A percentile compares a stretch with the other conserved stretches of the same genome.
phyloP scores from a whole-genome alignment of 345 rosid species.

The Linum usitatissimum region DNA sequence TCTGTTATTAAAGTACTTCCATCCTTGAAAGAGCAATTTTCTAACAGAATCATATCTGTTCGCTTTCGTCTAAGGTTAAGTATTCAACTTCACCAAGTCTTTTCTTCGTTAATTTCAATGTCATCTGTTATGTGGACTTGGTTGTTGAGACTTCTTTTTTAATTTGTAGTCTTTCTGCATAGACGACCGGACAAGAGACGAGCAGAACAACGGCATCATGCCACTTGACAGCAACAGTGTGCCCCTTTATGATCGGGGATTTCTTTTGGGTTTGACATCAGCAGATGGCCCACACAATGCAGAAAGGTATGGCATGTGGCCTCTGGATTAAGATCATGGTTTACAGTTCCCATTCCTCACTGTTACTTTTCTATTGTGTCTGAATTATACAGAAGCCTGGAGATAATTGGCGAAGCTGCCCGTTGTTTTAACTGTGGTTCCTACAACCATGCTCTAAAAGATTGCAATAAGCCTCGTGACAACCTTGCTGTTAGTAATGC shows the following conservation, averaged over 20 bases:
- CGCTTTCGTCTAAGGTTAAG: neutral
- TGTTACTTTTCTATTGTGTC: conserved; percentile 11
- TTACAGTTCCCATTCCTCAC: neutral
- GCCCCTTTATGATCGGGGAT: conserved; percentile 92
- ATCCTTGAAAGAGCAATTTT: too few relatives aligned
- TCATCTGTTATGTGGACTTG: neutral
- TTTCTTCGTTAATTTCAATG: neutral
- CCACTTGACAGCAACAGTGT: conserved; percentile 39
- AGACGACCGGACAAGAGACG: conserved; percentile 45
- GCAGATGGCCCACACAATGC: conserved; percentile 47
- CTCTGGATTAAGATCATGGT: neutral
- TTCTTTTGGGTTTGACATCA: conserved; percentile 63
- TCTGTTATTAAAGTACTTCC: neutral
- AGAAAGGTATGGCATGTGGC: conserved; percentile 38
- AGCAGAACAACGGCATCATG: conserved; percentile 22
- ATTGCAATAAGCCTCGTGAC: conserved; percentile 83
- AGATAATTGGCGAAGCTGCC: conserved; percentile 58
- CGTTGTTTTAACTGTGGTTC: conserved; percentile 95
- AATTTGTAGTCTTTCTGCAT: conserved; percentile 76
- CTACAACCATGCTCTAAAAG: conserved; percentile 76
- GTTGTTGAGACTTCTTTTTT: conserved; percentile 13
- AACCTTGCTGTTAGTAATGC: conserved; percentile 71
- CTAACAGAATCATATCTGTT: neutral
- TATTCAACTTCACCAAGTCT: neutral
- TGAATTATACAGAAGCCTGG: conserved; percentile 43